Evolutionary conservation across 1,139 yeast genomes (phyloP), one percentile per base, ranked within the genome.

Genomic region (Hemisphaericaspora xylofermentans): DNA sequence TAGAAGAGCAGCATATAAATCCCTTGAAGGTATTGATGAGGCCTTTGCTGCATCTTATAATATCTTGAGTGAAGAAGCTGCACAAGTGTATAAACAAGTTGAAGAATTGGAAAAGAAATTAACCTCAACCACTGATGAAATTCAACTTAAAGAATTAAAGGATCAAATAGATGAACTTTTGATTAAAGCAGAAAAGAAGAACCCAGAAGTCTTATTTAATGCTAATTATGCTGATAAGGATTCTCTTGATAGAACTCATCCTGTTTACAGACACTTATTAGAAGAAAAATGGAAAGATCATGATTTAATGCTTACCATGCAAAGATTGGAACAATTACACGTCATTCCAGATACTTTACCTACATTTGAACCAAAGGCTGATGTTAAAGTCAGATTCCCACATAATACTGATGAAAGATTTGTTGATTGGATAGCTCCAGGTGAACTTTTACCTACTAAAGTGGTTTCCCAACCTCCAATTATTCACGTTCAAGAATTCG

Each of bases 341-440:
- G 88, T 88, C 39, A 86, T 94, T 48, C 98, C 98, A 22, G 98
- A 93, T 60, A 89, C 98, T 2, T 61, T 93, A 58, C 94, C 98
- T 18, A 88, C 98, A 0, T 65, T 93, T 44, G 82, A 76, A n/a
- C 98, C 98, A 15, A 67, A 74, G 48, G 94, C 80, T 13, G 88
- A 86, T 40, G 88, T 93, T 8, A 71, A 78, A 40, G 61, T 94
- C 37, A 83, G 80, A 63, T 93, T 93, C 60, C 83, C 85, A 34
- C 87, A 86, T 48, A 80, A 80, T 38, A 72, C 76, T 42, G 68
- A 77, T 16, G 75, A 79, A 44, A 67, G 66, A 38, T 70, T 71
- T 40, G 47, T 57, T 33, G 75, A 71, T 48, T 82, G 88, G 88
- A 66, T 91, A 32, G 82, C 76, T 41, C 96, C 97, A 10, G 98